Evolutionary conservation across 495 filamentous ascomycete species (phyloP).

Genomic region (Alectoria sarmentosa): DNA sequence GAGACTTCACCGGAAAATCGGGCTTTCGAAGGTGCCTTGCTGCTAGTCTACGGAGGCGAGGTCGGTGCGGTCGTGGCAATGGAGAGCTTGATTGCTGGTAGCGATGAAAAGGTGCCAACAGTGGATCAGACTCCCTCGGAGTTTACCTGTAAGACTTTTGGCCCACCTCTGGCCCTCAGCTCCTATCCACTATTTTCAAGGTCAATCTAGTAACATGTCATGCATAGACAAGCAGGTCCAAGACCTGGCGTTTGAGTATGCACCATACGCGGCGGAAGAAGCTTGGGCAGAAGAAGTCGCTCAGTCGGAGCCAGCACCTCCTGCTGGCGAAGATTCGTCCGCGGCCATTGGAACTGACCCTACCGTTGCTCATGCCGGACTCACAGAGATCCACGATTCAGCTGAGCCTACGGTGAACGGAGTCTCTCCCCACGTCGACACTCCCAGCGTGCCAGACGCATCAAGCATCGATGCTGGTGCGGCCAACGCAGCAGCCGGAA

Average conservation of each 20-base stretch:
- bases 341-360: conserved; percentile 54
- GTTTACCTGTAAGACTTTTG: conserved; percentile 62
- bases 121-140: conserved; percentile 57
- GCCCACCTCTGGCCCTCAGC: conserved; percentile 22
- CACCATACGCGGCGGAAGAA: conserved; percentile 38
- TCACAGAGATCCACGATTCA: conserved; percentile 58
- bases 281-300: conserved; percentile 41
- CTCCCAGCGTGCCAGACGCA: conserved; percentile 45
- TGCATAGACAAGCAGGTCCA: conserved; percentile 34
- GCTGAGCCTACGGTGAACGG: conserved; percentile 28
- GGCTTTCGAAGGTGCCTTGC: conserved; percentile 85
- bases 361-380: conserved; percentile 65
- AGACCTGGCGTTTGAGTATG: conserved; percentile 45
- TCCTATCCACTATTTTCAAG: conserved; percentile 20
- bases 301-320: conserved; percentile 35
- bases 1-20: conserved; percentile 62
- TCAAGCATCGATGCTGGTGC: conserved; percentile 48
- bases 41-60: conserved; percentile 83
- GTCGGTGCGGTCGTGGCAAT: conserved; percentile 73
- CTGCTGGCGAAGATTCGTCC: conserved; percentile 35
- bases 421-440: conserved; percentile 34
- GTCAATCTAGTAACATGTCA: background rate
- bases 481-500: conserved; percentile 60
- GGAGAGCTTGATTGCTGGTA: conserved; percentile 76
- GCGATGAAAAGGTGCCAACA: conserved; percentile 60